Conservation (phyloP, 768 basidiomycete genomes). For the Trametes maxima region DNA sequence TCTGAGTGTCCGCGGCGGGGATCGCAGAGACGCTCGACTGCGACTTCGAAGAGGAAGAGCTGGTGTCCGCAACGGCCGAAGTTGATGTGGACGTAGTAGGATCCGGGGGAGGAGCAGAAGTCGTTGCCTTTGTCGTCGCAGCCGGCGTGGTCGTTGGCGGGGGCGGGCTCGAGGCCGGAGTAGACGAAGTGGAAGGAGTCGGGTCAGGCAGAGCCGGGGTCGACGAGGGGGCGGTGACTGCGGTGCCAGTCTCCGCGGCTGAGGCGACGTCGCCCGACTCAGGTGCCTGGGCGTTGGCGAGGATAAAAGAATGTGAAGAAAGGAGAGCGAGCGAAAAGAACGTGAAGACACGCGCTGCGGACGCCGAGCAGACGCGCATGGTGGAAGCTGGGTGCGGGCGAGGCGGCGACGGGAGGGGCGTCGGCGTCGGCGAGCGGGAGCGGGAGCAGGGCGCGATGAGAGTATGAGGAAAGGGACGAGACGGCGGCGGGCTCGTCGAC, state of each 20-base stretch:
- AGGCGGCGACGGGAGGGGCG: conserved; percentile 23
- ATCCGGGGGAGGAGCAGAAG: conserved; percentile 8
- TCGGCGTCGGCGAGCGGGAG: conserved; percentile 16
- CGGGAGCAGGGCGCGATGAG: neutral
- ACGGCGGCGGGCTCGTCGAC: neutral
- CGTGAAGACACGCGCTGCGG: conserved; percentile 33
- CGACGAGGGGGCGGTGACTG: neutral
- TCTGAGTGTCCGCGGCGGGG: conserved; percentile 9
- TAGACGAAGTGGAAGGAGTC: neutral
- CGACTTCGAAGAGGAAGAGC: neutral
- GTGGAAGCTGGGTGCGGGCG: conserved; percentile 14
- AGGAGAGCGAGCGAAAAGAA: conserved; percentile 36
- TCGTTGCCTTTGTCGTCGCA: neutral
- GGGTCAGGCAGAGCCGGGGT: neutral
- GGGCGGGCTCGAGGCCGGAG: conserved; percentile 1
- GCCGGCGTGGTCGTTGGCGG: neutral
- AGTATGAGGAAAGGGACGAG: conserved; percentile 1
- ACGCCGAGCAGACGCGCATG: conserved; percentile 33
- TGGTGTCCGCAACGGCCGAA: neutral
- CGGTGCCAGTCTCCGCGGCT: neutral
- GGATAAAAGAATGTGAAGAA: conserved; percentile 33
- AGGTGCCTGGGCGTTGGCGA: conserved; percentile 22
- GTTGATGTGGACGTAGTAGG: neutral
- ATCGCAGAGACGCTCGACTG: conserved; percentile 4
- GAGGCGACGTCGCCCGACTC: neutral